Evolutionary conservation across 768 basidiomycete species (phyloP), one percentile per base, ranked within the genome.

Genomic region (Naganishia vaughanmartiniae): DNA sequence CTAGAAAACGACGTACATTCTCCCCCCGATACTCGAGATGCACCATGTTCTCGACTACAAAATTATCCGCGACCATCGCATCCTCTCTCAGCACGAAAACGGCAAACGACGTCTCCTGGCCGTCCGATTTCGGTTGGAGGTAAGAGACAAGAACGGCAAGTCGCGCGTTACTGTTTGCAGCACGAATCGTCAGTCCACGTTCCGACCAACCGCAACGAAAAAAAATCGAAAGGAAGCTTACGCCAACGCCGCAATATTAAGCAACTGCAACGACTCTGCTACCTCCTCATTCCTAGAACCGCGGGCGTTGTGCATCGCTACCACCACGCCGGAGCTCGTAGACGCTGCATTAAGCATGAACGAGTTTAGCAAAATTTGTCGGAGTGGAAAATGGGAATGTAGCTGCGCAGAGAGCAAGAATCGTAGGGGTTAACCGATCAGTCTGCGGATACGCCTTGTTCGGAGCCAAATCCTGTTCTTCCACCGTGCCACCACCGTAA

Each of bases 161-260:
- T 14, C 60, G 36, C 46, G 34, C 60, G 15, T 63, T 63, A 17
- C 60, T 63, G 17, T 4, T 21, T 26, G 6, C 24, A 42, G 4
- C n/a, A 51, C 48, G 57, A 14, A 7, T 6, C 26, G 39, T 36
- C 36, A 42, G 42, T 42, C 14, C 14, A 42, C 2, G 15, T 42
- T 42, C 9, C 42, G 42, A 15, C 17, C 10, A 42, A 9, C 42
- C 21, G 30, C 14, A 14, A 31, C 24, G 7, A 26, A 42, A 58
- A 21, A 26, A n/a, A 36, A 21, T n/a, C 21, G 31, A 7, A 31
- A 34, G 17, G 5, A 42, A 19, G 60, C 60, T 63, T 30, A 63
- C 60, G 60, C 60, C 60, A 63, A 45, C 6, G 60, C 60, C 10
- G 60, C 60, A 34, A 63, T 46, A 42, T 63, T 26, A 21, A 63